Base-by-base conservation (phyloP, 2,329 filamentous ascomycete species). In the Coniochaeta prunicola region DNA sequence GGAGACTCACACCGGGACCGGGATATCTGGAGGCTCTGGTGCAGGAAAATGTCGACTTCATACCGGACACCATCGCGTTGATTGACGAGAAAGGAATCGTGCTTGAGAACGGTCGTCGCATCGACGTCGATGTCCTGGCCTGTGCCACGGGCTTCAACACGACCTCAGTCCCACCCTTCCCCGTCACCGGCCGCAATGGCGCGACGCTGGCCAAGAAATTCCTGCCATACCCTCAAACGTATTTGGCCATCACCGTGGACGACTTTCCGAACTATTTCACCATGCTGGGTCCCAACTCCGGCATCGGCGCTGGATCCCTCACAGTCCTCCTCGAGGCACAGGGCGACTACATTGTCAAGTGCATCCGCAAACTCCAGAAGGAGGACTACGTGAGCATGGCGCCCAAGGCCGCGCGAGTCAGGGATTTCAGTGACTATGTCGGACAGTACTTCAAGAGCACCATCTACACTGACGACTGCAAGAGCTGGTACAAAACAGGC, bases 401-500 rank as follows among this genome's bases (percentile, higher is more conserved):
- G 15, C 73, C 78, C 3, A 78, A 73, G 64, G 61, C 69, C 1
- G 70, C 75, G 30, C 68, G 74, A 19, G 73, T 79, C 26, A 68
- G 73, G 30, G 77, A 79, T 60, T 80, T 78, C 64, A 71, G 70
- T 48, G 70, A 70, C 30, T 80, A 78, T 64, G 71, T 74, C 42
- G 71, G 74, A 48, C 71, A 74, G 58, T 77, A 80, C 63, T 77
- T 80, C 66, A 73, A 75, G 61, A 66, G 70, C 9, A 78, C 75
- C 0, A 76, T 80, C 1, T 80, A 77, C 65, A 67, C 73, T 1
- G 76, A 75, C 55, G 66, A 68, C 6, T 82, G 80, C 66, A 74
- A 74, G 59, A 78, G 75, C 55, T 82, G 79, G 80, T 83, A 82
- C 65, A 79, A 79, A 67, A n/a, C n/a, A n/a, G 74, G 74, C 38